These are phyloP conservation scores for Schwanniomyces etchellsii DNA, from an alignment of 1,139 yeast genomes.

Conservation along the genomic window DNA sequence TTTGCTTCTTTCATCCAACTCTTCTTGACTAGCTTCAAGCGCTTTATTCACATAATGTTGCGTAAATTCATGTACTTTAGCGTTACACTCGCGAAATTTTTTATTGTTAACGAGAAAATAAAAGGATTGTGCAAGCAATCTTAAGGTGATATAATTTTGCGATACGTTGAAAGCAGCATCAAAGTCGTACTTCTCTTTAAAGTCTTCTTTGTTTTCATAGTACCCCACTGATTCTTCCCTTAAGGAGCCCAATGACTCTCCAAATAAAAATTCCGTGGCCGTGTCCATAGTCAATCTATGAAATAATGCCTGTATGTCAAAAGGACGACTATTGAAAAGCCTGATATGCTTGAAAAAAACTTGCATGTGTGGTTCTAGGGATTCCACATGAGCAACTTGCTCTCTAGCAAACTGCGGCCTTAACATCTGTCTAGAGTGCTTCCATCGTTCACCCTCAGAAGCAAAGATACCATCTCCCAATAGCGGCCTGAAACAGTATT, in stretches of 20 bases:
- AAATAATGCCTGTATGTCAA: conserved; percentile 35
- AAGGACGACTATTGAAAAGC: conserved; percentile 14
- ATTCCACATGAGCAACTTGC: conserved; percentile 39
- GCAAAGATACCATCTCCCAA: conserved; percentile 58
- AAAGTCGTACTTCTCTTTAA: conserved; percentile 16
- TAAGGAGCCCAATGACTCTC: conserved; percentile 35
- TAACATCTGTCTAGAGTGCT: conserved; percentile 48
- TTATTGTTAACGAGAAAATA: conserved; percentile 24
- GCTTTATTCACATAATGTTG: conserved; percentile 28
- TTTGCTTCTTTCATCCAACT: conserved; percentile 30
- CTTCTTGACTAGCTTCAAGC: conserved; percentile 22
- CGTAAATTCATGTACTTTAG: conserved; percentile 30
- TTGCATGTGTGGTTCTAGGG: conserved; percentile 43
- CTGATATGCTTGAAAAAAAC: conserved; percentile 26
- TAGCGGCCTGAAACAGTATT: conserved; percentile 33
- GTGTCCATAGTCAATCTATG: conserved; percentile 41
- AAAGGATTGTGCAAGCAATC: conserved; percentile 23
- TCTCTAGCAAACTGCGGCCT: conserved; percentile 52
- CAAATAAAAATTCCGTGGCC: conserved; percentile 49
- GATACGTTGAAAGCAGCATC: conserved; percentile 25
- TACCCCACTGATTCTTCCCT: conserved; percentile 13
- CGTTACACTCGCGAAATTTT: conserved; percentile 23
- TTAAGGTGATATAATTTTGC: conserved; percentile 23
- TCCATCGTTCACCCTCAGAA: conserved; percentile 53
- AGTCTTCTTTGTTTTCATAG: conserved; percentile 9